A percentile compares a stretch with the other conserved stretches of the same genome.
phyloP scores from a whole-genome alignment of 2,329 filamentous ascomycete genomes.

The Stylonectria norvegica region DNA sequence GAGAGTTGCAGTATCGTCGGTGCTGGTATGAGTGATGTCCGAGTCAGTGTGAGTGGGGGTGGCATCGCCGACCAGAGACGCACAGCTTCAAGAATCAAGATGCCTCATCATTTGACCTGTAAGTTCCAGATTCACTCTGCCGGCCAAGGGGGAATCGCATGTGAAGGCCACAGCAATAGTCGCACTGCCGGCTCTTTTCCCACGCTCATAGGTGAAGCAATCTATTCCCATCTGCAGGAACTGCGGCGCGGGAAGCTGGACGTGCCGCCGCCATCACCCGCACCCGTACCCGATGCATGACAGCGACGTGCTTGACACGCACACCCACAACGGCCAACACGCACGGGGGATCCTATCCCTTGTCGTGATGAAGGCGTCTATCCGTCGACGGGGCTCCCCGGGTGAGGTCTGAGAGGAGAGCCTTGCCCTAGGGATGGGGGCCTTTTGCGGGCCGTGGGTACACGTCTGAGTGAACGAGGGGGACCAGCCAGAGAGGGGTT shows the following conservation, averaged over 20 bases:
- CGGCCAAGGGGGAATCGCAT: neutral
- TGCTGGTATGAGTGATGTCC: no score
- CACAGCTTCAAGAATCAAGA: neutral
- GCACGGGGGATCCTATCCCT: neutral
- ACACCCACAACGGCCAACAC: neutral
- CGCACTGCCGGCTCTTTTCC: neutral
- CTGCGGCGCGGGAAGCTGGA: constrained; percentile 2
- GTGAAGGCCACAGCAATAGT: constrained; percentile 5
- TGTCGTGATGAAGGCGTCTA: constrained; percentile 8
- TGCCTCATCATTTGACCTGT: neutral
- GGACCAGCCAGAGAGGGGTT: no score
- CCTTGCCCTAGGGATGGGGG: neutral
- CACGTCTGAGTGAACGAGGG: no score
- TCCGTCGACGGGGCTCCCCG: neutral
- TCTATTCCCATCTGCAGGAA: constrained; percentile 5
- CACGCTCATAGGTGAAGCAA: neutral
- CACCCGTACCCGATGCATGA: constrained; percentile 7
- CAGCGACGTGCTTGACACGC: neutral
- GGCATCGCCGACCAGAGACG: constrained; percentile 2
- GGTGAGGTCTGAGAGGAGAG: neutral
- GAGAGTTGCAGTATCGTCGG: neutral
- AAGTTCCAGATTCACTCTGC: neutral
- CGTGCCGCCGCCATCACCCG: neutral
- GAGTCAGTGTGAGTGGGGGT: constrained; percentile 2
- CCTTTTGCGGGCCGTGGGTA: neutral